Evolutionary conservation across 2,329 filamentous ascomycete species (phyloP).

Genomic region (Nemania abortiva): DNA sequence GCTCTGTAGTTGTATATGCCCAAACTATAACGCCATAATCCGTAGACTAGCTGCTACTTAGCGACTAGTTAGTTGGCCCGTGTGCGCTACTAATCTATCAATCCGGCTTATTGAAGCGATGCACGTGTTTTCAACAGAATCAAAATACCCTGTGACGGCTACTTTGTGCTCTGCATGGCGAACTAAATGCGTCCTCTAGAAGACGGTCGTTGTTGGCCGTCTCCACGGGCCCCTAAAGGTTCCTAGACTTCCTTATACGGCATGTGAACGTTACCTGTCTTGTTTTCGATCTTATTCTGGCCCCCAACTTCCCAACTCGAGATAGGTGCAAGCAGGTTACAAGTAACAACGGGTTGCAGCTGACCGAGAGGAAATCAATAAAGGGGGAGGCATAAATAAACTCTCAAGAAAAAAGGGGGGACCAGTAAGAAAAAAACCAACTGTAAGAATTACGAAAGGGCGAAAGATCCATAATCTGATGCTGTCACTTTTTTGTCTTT

Average conservation of each 20-base stretch:
- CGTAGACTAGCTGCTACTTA: background rate
- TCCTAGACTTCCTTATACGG: conserved; percentile 13
- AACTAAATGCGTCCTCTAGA: background rate
- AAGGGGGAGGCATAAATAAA: conserved; percentile 23
- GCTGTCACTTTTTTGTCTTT: conserved; percentile 16
- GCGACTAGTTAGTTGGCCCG: conserved; percentile 3
- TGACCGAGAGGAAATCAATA: conserved; percentile 23
- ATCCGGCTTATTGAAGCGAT: background rate
- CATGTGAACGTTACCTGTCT: conserved; percentile 28
- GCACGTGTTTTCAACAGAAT: background rate
- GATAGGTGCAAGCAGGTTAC: conserved; percentile 11
- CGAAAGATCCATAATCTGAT: background rate
- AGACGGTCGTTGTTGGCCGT: background rate
- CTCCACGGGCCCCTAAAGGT: background rate
- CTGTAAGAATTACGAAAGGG: background rate
- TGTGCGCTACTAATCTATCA: conserved; percentile 1
- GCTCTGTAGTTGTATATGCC: background rate
- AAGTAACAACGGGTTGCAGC: conserved; percentile 13
- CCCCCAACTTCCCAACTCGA: conserved; percentile 35
- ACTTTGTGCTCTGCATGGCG: background rate
- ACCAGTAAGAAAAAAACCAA: background rate
- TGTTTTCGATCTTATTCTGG: conserved; percentile 3
- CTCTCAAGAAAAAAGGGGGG: background rate
- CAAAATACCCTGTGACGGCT: background rate
- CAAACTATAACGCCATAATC: conserved; percentile 2